These are phyloP conservation scores for Auriscalpium microsporum DNA, from an alignment of 768 basidiomycete genomes.

Conservation along the genomic window DNA sequence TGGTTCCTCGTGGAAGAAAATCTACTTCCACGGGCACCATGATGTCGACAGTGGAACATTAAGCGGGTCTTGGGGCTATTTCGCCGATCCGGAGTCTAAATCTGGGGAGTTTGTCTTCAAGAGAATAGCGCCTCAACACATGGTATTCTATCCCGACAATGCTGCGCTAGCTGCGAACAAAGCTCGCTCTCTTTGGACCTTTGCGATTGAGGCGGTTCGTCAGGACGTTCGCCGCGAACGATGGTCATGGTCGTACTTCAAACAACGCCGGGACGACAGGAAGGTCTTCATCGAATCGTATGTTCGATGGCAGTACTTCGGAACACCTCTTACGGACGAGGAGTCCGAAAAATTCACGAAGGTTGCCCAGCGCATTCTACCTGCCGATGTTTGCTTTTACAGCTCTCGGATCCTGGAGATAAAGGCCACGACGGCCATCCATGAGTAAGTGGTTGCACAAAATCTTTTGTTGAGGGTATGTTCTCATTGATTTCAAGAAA, in stretches of 20 bases:
- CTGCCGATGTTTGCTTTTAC: background rate
- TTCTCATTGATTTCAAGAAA: background rate
- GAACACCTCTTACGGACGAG: background rate
- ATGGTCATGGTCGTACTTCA: constrained; percentile 27
- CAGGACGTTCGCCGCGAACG: constrained; percentile 16
- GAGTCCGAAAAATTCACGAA: background rate
- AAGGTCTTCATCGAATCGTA: constrained; percentile 22
- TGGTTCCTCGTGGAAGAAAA: background rate
- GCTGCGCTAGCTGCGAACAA: constrained; percentile 18
- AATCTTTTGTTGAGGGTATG: background rate
- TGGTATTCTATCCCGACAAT: constrained; percentile 23
- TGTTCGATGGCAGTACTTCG: constrained; percentile 17
- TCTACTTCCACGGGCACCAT: constrained; percentile 1
- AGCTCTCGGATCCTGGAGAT: background rate
- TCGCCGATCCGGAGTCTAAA: background rate
- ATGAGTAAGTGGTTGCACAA: background rate
- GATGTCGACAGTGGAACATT: constrained; percentile 2
- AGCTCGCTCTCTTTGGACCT: constrained; percentile 25
- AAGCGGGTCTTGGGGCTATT: background rate
- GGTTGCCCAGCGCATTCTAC: background rate
- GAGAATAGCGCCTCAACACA: constrained; percentile 18
- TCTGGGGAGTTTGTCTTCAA: constrained; percentile 21
- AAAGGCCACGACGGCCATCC: background rate
- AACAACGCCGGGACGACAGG: constrained; percentile 21
- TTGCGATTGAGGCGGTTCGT: constrained; percentile 20